Percentiles rank a stretch among this genome's conserved stretches.
Conservation (phyloP, 2,329 filamentous ascomycete genomes). For the Rosellinia necatrix region DNA sequence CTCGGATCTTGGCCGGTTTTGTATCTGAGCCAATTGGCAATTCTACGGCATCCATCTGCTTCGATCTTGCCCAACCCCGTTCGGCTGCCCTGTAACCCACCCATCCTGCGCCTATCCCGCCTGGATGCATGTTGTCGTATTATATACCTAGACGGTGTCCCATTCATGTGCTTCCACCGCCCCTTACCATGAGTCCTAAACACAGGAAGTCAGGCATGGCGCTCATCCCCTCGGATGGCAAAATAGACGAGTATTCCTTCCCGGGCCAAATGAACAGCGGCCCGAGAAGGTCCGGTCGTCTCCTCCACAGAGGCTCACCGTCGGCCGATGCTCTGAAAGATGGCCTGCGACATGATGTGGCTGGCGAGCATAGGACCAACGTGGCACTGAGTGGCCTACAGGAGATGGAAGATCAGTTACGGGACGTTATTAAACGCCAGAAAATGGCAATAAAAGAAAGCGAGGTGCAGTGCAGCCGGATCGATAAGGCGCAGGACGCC, state of each 20-base stretch:
- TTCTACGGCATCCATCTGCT: no score
- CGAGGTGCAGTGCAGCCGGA: background rate
- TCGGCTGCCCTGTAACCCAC: background rate
- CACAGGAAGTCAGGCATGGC: constrained; percentile 42
- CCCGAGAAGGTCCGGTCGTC: constrained; percentile 33
- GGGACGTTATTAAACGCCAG: constrained; percentile 50
- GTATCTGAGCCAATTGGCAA: background rate
- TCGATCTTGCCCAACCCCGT: no score
- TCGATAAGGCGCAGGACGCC: constrained; percentile 46
- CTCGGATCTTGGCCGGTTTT: background rate
- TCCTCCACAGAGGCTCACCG: constrained; percentile 18
- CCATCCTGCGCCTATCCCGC: background rate
- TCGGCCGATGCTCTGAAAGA: background rate
- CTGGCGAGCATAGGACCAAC: constrained; percentile 40
- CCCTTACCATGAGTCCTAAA: constrained; percentile 45
- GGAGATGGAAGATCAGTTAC: constrained; percentile 55
- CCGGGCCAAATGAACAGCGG: background rate
- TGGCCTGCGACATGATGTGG: background rate
- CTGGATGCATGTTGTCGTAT: constrained; percentile 31
- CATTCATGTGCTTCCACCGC: background rate
- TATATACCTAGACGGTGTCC: constrained; percentile 14
- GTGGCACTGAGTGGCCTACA: constrained; percentile 51
- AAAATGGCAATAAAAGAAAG: constrained; percentile 52
- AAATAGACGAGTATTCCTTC: constrained; percentile 1
- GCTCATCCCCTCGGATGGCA: constrained; percentile 13